phyloP scores from a whole-genome alignment of 176 grass and related monocot genomes.

The Aegilops longissima region DNA sequence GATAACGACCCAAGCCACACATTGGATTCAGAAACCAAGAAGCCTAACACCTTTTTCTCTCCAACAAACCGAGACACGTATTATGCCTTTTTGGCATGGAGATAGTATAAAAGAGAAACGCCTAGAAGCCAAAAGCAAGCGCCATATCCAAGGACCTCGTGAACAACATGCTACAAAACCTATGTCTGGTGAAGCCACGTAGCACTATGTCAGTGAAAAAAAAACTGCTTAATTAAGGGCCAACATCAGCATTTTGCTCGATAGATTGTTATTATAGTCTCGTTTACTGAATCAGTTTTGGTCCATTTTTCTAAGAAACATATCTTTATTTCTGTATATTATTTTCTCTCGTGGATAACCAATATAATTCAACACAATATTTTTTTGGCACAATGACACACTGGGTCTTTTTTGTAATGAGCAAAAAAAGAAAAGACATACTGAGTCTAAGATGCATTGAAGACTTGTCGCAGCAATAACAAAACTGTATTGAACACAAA shows the following conservation, averaged over 20 bases:
- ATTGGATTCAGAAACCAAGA: slow-evolving; percentile 17
- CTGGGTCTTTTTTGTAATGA: neutral
- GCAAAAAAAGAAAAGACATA: neutral
- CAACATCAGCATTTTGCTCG: too few relatives aligned
- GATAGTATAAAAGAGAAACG: neutral
- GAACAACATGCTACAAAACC: slow-evolving; percentile 26
- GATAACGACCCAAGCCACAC: neutral
- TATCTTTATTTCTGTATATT: neutral
- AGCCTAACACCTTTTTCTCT: slow-evolving; percentile 17
- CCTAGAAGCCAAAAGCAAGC: slow-evolving; percentile 40
- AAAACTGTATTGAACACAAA: neutral
- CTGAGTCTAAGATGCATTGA: neutral
- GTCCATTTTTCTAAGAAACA: neutral
- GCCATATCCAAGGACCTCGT: slow-evolving; percentile 17
- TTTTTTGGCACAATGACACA: neutral
- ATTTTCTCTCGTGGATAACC: neutral
- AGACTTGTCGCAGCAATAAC: neutral
- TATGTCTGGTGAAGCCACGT: neutral
- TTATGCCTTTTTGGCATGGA: neutral
- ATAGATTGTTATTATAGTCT: too few relatives aligned
- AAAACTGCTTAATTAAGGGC: too few relatives aligned
- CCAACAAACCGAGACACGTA: slow-evolving; percentile 37
- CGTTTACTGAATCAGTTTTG: neutral
- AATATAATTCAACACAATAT: neutral
- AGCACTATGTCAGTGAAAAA: neutral